Evolutionary conservation across 2,329 filamentous ascomycete genomes (phyloP), one percentile per base, ranked within the genome.

Genomic region (Daldinia sp.): DNA sequence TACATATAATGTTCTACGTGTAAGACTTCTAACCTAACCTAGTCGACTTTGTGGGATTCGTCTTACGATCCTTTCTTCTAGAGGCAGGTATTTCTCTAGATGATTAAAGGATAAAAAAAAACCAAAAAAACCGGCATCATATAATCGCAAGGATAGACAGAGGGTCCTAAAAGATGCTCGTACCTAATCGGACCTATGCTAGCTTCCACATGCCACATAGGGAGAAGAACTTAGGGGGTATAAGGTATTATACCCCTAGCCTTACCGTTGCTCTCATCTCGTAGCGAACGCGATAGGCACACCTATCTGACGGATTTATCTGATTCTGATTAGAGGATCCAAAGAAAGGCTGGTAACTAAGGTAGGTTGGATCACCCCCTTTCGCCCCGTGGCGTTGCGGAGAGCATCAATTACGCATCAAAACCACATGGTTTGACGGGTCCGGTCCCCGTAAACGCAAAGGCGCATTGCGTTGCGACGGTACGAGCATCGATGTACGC

Each of bases 131-230:
- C 49, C 41, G 39, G 35, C 23, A 25, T 45, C 53, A 53, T 49
- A 60, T 58, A 61, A 51, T 61, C n/a, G 25, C 10, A 35, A 21
- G 37, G 30, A 35, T 17, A 25, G 37, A 35, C 13, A 50, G 10
- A 32, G 19, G n/a, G n/a, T n/a, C 17, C 41, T 19, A 32, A 23
- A 50, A 27, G 30, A 49, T 39, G 35, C 15, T 51, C 35, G 37
- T 47, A 48, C 56, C 23, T 61, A 61, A 61, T 64, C 58, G 53
- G 61, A 64, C 56, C 58, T 64, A 53, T 29, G 15, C 25, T 39
- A 35, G 34, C 50, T 29, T 29, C 30, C 9, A 49, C 23, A 50
- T 48, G 23, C 34, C 32, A 32, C 27, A 45, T 55, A 25, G n/a
- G 39, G 39, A 43, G 39, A 23, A 43, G 4, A 35, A 3, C 32